Conservation (phyloP, 2,329 filamentous ascomycete species). For the Raffaelea arxii region DNA sequence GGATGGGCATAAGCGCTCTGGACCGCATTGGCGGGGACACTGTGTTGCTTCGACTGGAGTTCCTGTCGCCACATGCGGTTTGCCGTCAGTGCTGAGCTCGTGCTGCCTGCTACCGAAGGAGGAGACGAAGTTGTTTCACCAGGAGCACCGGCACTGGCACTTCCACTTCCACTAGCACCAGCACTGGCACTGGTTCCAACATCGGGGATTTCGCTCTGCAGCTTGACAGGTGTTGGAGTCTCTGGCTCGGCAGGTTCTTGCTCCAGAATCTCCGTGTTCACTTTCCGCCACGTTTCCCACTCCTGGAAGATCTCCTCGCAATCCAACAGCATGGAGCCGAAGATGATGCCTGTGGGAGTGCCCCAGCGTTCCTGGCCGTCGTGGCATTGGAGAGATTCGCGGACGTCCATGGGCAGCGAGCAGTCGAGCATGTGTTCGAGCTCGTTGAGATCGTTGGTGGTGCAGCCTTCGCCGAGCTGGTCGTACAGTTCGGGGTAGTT, state of each 20-base stretch:
- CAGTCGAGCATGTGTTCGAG: slow-evolving; percentile 93
- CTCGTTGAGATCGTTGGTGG: slow-evolving; percentile 91
- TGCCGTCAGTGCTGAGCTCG: slow-evolving; percentile 1
- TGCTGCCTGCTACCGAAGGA: slow-evolving; percentile 33
- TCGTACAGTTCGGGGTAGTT: slow-evolving; percentile 93
- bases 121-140: slow-evolving; percentile 57
- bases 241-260: slow-evolving; percentile 46
- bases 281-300: slow-evolving; percentile 91
- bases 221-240: slow-evolving; percentile 48
- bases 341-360: slow-evolving; percentile 82
- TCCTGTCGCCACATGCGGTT: slow-evolving; percentile 75
- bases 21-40: slow-evolving; percentile 73
- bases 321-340: slow-evolving; percentile 89
- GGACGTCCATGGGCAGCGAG: slow-evolving; percentile 83
- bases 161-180: slow-evolving; percentile 41
- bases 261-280: slow-evolving; percentile 80
- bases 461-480: slow-evolving; percentile 86
- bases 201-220: slow-evolving; percentile 41
- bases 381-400: slow-evolving; percentile 82
- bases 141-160: slow-evolving; percentile 51
- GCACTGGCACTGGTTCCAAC: slow-evolving; percentile 61
- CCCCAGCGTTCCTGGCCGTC: slow-evolving; percentile 97
- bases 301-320: slow-evolving; percentile 98
- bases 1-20: slow-evolving; percentile 91
- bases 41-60: slow-evolving; percentile 74